A percentile compares a stretch with the other conserved stretches of the same genome.
Conservation (phyloP, 805 yeast species). For the Teunomyces gatunensis region DNA sequence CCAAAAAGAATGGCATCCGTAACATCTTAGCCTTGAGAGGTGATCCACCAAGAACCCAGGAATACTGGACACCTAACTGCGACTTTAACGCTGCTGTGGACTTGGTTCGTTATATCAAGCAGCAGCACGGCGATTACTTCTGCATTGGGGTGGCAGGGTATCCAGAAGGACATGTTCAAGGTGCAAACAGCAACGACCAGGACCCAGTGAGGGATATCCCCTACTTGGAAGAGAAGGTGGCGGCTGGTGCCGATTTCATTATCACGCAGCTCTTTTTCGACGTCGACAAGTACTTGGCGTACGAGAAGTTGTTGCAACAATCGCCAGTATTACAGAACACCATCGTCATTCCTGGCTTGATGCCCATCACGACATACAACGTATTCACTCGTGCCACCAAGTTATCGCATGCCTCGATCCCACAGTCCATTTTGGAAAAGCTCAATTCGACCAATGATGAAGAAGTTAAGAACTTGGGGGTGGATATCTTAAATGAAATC, state of each 20-base stretch:
- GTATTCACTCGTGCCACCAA: slow-evolving; percentile 87
- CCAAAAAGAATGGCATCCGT: slow-evolving; percentile 74
- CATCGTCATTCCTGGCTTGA: slow-evolving; percentile 79
- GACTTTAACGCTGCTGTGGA: slow-evolving; percentile 82
- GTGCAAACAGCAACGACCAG: slow-evolving; percentile 50
- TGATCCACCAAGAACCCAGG: slow-evolving; percentile 85
- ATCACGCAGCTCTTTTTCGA: slow-evolving; percentile 92
- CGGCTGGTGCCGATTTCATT: slow-evolving; percentile 94
- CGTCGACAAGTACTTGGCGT: slow-evolving; percentile 68
- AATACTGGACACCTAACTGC: slow-evolving; percentile 52
- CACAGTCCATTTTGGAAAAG: slow-evolving; percentile 47
- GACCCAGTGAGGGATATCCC: slow-evolving; percentile 70
- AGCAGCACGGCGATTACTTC: slow-evolving; percentile 73
- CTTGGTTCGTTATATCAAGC: slow-evolving; percentile 74
- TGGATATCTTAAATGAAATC: slow-evolving; percentile 65
- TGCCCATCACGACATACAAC: slow-evolving; percentile 86
- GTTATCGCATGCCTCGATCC: slow-evolving; percentile 82
- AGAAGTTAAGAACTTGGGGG: slow-evolving; percentile 77
- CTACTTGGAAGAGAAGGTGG: slow-evolving; percentile 74
- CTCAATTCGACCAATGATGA: slow-evolving; percentile 69
- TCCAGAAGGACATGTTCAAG: slow-evolving; percentile 96
- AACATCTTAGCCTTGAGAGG: slow-evolving; percentile 93
- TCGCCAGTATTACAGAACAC: slow-evolving; percentile 42
- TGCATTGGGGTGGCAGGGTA: slow-evolving; percentile 97
- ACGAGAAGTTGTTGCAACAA: slow-evolving; percentile 52